Base-by-base conservation (phyloP, 768 basidiomycete species). In the Podaxis mareebaensis region DNA sequence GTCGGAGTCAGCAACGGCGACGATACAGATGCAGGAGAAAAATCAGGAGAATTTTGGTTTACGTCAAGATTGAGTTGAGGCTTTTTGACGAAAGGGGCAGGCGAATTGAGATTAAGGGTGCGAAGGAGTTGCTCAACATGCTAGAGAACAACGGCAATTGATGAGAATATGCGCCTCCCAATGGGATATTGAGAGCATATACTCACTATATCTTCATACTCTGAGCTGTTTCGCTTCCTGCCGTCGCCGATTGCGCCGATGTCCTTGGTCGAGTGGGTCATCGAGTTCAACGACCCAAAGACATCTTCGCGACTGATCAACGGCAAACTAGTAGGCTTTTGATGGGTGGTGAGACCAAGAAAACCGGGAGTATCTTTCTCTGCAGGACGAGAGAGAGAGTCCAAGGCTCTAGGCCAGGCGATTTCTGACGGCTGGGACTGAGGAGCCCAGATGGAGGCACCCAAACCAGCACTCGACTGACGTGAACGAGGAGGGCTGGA, bases 241-340 rank as follows among this genome's bases (percentile, higher is more conserved):
- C 91, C 91, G 68, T 93, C 92, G 52, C 91, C 92, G 71, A 93
- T 87, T 70, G 90, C 89, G 4, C 91, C 90, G 55, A 92, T 79
- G 66, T 84, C 85, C 65, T 79, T 80, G 33, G 70, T 67, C 13
- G 60, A 48, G 24, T 67, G 65, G 36, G 68, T 68, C 65, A 57
- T 65, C 69, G 64, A 74, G 10, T 79, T 80, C 33, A 81, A 71
- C 1, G 84, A 81, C 3, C 88, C 90, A 67, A 92, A 91, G 60
- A 89, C 82, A 69, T 91, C 90, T 63, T 91, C 85, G 61, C 78
- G 78, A 65, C 71, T 80, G 63, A 79, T 72, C 59, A 76, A 65
- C 48, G 73, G 71, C 58, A 63, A 68, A 68, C 69, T 71, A 20
- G 60, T 55, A 49, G 36, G 46, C 30, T 63, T 63, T 63, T 63